Base-by-base conservation (phyloP, 305 asterid genomes). In the Fraxinus nigra region DNA sequence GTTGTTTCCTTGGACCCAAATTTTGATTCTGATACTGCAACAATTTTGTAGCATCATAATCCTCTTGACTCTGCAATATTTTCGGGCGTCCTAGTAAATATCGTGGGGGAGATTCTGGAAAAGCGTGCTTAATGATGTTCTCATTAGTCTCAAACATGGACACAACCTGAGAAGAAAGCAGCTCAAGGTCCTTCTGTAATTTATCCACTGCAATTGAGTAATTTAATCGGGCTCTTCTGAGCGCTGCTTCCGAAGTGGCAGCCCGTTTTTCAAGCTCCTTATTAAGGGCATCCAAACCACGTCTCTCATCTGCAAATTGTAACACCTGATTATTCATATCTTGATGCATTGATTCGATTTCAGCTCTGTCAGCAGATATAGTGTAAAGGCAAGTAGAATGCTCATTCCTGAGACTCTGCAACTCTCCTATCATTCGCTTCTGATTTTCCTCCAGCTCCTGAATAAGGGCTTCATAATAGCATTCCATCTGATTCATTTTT, bases 151-250 rank as follows among this genome's bases (percentile, higher is more conserved):
- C 96, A 78, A 92, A 93, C 98, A 97, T 91, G 85, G 98, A 92
- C 34, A 92, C 85, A 43, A 97, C 98, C 92, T 97, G 99, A 37
- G 97, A 95, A 7, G 99, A 95, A 85, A 97, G 98, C 76, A 97
- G 91, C 87, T 91, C 97, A 67, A 97, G 98, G 82, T 97, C 99
- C 88, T 97, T 95, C 35, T 94, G 99, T 85, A 97, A 87, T 85
- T 93, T 95, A 84, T 92, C 97, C 78, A 97, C 99, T 7, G 98
- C 99, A 76, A 96, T 93, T n/a, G 98, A 90, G 90, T 97, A 94
- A 88, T 94, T 97, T 82, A 97, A 86, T 67, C 97, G 97, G 81
- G 98, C 99, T 84, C 98, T 85, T 89, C 93, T 88, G 38, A 97
- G 84, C 0, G 99, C 93, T 78, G 98, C 94, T 87, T 97, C 98